phyloP scores from a whole-genome alignment of 208 protist species.

The Acanthamoeba sp. region DNA sequence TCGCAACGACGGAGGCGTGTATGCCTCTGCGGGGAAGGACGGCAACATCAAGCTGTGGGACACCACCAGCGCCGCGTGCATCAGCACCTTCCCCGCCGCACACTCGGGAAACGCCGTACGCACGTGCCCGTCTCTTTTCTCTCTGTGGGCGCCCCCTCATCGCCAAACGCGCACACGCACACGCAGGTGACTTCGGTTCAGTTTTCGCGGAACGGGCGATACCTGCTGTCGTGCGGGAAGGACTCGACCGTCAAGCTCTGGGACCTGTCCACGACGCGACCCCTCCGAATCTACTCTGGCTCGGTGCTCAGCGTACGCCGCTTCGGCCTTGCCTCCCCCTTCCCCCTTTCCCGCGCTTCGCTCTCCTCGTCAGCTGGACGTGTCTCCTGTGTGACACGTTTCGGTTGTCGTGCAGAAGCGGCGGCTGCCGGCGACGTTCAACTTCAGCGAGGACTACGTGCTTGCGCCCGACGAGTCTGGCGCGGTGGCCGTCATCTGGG shows the following conservation, averaged over 20 bases:
- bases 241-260: conserved; percentile 48
- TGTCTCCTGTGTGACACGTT: neutral
- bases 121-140: neutral
- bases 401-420: neutral
- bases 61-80: neutral
- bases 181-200: conserved; percentile 8
- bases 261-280: conserved; percentile 26
- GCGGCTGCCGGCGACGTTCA: conserved; percentile 6
- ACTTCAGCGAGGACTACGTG: conserved; percentile 11
- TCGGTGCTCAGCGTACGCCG: neutral
- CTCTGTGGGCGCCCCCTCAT: too few relatives aligned
- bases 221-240: conserved; percentile 7
- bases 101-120: conserved; percentile 16
- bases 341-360: too few relatives aligned
- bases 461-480: neutral
- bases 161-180: neutral
- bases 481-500: conserved; percentile 16
- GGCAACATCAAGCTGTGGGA: conserved; percentile 63
- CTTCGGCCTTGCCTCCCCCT: neutral
- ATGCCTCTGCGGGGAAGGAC: neutral
- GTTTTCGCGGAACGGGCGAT: conserved; percentile 43
- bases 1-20: neutral
- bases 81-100: neutral
- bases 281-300: conserved; percentile 40
- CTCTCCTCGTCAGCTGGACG: too few relatives aligned